Evolutionary conservation across 2,329 filamentous ascomycete species (phyloP), one percentile per base, ranked within the genome.

Genomic region (Xylogone sp.): DNA sequence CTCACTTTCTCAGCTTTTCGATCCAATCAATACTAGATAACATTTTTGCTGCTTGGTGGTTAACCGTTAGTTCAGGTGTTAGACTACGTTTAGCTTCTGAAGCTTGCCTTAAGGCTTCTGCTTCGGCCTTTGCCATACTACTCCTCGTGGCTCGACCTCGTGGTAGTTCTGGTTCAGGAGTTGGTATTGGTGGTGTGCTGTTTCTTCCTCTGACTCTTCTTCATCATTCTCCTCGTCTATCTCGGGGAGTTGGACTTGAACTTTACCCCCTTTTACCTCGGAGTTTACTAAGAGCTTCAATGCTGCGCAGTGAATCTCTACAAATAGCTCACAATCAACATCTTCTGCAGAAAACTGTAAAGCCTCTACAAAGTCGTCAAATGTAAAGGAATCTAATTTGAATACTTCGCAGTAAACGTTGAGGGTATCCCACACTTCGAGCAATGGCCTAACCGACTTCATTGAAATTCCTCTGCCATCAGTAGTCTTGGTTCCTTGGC

Each of bases 321-420:
- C 85, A 59, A 97, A 86, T 1, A 99, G 75, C 65, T 97, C 87
- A 48, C 94, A 94, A 7, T 87, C 85, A 1, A 83, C 74, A 20
- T 90, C 83, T 29, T 86, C 81, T 0, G 84, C 90, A 0, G 87
- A 81, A 52, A 92, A 86, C 46, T 85, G 80, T 77, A 99, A 84
- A 0, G 92, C 87, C 66, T 97, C 88, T 3, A 96, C 78, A 62
- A 92, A 97, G 68, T 99, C 94, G 67, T 99, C 94, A 63, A 97
- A 95, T 0, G 93, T 97, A 65, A 99, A 99, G 0, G 93, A 97
- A 68, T 99, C 94, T 21, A 99, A 78, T 63, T 90, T 83, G 65
- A 96, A 96, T 18, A 97, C 87, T 63, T 96, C 90, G 65, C 91
- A 96, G 66, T 97, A 97, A n/a, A 99, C 93, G 63, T 97, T 99